A percentile compares a stretch with the other conserved stretches of the same genome.
These are phyloP conservation scores for Clavariopsis aquatica DNA, from an alignment of 495 filamentous ascomycete species.

Conservation along the genomic window DNA sequence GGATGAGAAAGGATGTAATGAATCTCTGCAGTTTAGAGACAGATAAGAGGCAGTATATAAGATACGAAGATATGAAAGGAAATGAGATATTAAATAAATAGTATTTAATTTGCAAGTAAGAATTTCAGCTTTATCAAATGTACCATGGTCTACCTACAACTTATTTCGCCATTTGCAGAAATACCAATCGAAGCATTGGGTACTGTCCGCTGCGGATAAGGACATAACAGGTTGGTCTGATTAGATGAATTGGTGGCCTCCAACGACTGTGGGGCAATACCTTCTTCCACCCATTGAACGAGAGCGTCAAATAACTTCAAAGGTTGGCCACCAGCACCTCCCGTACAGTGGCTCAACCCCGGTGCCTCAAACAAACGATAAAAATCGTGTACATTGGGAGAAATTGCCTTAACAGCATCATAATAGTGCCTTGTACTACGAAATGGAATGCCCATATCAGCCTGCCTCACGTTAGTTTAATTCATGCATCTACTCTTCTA, in stretches of 20 bases:
- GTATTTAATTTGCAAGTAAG: too few species aligned
- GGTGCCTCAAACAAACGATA: conserved; percentile 26
- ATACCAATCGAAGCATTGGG: too few species aligned
- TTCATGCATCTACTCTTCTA: too few species aligned
- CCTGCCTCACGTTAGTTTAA: too few species aligned
- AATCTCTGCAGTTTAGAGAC: too few species aligned
- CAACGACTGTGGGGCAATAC: background rate
- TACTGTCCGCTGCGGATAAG: conserved; percentile 40
- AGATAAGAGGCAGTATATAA: too few species aligned
- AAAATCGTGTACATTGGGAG: background rate
- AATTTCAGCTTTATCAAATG: too few species aligned
- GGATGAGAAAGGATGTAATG: too few species aligned
- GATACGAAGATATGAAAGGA: too few species aligned
- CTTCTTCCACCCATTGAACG: background rate
- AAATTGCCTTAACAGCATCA: conserved; percentile 37
- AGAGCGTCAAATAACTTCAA: background rate
- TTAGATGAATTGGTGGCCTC: conserved; percentile 19
- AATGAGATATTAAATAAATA: too few species aligned
- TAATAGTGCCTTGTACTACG: conserved; percentile 34
- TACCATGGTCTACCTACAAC: too few species aligned
- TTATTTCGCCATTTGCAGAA: too few species aligned
- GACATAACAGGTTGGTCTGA: conserved; percentile 36
- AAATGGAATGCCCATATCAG: background rate
- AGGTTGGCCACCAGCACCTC: background rate
- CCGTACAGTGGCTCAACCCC: conserved; percentile 35